Evolutionary conservation across 768 basidiomycete species (phyloP), one percentile per base, ranked within the genome.

Genomic region (Hemileccinum rubropunctum): DNA sequence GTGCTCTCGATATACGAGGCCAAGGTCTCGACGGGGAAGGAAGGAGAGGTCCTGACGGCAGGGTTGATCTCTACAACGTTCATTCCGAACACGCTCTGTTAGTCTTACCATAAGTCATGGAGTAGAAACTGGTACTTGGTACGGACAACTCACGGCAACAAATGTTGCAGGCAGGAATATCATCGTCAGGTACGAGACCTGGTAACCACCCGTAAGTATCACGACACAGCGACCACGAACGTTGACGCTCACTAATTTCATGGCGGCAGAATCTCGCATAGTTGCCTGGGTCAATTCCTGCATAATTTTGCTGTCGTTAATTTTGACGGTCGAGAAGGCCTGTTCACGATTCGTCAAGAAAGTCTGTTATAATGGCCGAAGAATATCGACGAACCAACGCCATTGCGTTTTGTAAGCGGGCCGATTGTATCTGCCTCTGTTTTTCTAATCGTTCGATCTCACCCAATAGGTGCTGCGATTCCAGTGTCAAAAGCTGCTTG

Each of bases 271-370:
- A 54, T 74, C 75, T 42, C 65, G 59, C 27, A 75, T 54, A 7
- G 75, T 64, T 7, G 73, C 72, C 59, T 69, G 67, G 6, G 82
- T 83, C 68, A 84, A 72, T 15, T 66, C 50, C 44, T 75, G 66
- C 77, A 82, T 82, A 20, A 68, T 72, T 53, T 61, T 71, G 60
- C 76, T 82, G 54, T 84, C 83, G 15, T 66, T 68, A 26, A 82
- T 80, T 52, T 80, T 82, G 35, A 83, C 79, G 14, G 73, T 77
- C 46, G 78, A 78, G 58, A 82, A 84, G 1, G 80, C 82, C 82
- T 83, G 47, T 12, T 34, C 30, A 30, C 26, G 23, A n/a, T 42
- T 11, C 10, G 23, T 57, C 4, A 61, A 45, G 35, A 9, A 33
- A 30, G 28, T 30, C 28, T 8, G 1, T 14, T 13, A 43, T 26